Conservation (phyloP, 2,329 filamentous ascomycete species). For the Fusarium ramigenum region DNA sequence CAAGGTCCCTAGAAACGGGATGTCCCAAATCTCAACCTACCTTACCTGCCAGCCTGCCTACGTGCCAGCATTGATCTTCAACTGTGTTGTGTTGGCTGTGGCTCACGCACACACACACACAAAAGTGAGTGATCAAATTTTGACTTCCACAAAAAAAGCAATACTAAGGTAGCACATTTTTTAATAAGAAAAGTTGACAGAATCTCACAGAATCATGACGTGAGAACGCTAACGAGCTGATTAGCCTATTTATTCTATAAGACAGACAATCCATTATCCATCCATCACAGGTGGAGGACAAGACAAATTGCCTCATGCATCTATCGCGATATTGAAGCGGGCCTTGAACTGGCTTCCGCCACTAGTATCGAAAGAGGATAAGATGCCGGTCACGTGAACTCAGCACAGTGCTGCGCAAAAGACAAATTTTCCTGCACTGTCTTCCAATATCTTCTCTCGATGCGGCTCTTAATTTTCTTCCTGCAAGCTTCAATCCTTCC, state of each 20-base stretch:
- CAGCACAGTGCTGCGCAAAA: conserved; percentile 39
- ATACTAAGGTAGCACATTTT: background rate
- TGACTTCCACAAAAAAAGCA: background rate
- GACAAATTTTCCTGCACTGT: conserved; percentile 48
- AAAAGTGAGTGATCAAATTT: background rate
- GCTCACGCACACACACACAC: background rate
- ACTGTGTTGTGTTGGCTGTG: background rate
- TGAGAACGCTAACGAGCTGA: conserved; percentile 3
- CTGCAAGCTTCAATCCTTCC: conserved; percentile 26
- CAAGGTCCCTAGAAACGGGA: conserved; percentile 28
- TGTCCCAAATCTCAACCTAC: conserved; percentile 16
- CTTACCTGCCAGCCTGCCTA: background rate
- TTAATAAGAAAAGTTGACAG: background rate
- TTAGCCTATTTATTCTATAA: conserved; percentile 11
- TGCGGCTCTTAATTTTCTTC: conserved; percentile 31
- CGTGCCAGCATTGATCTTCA: conserved; percentile 1
- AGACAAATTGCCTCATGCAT: conserved; percentile 40
- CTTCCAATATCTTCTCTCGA: conserved; percentile 45
- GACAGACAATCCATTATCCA: background rate
- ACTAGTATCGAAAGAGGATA: conserved; percentile 24
- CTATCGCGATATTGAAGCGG: conserved; percentile 37
- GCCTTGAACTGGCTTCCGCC: conserved; percentile 24
- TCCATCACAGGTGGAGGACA: conserved; percentile 6
- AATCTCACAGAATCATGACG: conserved; percentile 11
- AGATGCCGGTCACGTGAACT: conserved; percentile 37